Base-by-base conservation (phyloP, 2,329 filamentous ascomycete species). In the Apiospora aurea region DNA sequence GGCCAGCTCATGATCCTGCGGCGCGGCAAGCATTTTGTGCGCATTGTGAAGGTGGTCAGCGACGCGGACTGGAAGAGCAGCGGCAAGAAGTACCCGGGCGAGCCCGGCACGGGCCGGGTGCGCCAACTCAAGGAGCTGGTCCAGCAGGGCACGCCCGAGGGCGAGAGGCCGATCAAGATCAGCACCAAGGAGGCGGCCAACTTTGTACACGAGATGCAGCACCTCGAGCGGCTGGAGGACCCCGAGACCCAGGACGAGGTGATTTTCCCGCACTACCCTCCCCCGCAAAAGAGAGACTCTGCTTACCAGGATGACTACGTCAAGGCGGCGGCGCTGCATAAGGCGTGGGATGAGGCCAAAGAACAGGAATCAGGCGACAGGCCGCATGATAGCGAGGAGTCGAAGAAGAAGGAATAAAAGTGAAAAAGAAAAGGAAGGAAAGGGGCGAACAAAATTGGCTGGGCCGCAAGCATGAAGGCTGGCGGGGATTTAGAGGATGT, bases 11-110 rank as follows among this genome's bases (percentile, higher is more conserved):
- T 92, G 74, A 86, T 92, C 75, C 82, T 92, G 70, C 88, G 90
- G 74, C 89, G 87, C 77, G 90, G 90, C 75, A 91, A 91, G 82
- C 87, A 90, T 80, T 90, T 91, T 74, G 80, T 92, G 66, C 87
- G 89, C 66, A 85, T 91, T 74, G 84, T 92, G 69, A 84, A 91
- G 80, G 83, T 92, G 73, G 82, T 92, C 43, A 82, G 81, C 73
- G 88, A 92, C 77, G 83, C 88, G 67, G 86, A 86, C 72, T 91
- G 87, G 85, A 76, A 80, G 57, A 77, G 75, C 5, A 85, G 83
- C 71, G 88, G 88, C 41, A 72, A 82, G 73, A 81, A 81, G 24
- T 91, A 91, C 78, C 85, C 87, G 0, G 89, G 89, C 64, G 82
- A 89, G 80, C 83, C 86, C 0, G 82, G 77, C 75, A 87, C 84